Evolutionary conservation across 768 basidiomycete genomes (phyloP).

Genomic region (Strobilomyces dryophilus): DNA sequence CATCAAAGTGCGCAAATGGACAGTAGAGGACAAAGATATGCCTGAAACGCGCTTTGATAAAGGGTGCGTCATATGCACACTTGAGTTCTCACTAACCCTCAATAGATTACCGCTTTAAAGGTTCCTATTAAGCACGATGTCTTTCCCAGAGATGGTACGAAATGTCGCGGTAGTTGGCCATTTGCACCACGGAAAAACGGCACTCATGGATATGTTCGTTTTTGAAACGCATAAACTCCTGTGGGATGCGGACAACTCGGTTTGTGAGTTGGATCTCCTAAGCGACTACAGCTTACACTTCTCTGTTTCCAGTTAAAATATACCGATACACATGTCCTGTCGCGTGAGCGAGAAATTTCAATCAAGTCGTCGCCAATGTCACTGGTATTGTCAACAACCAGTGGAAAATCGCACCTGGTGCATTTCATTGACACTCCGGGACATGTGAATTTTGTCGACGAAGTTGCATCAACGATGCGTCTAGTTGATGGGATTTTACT

Average conservation of each 20-base stretch:
- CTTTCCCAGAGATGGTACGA: constrained; percentile 90
- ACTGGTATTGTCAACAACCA: constrained; percentile 75
- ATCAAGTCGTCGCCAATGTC: constrained; percentile 98
- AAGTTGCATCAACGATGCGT: constrained; percentile 84
- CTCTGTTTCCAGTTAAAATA: constrained; percentile 67
- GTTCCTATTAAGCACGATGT: constrained; percentile 87
- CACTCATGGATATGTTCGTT: constrained; percentile 94
- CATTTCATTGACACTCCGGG: constrained; percentile 97
- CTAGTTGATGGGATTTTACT: constrained; percentile 87
- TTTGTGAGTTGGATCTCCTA: constrained; percentile 36
- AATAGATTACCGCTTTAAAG: constrained; percentile 38
- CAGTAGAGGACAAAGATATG: constrained; percentile 91
- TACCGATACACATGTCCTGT: constrained; percentile 91
- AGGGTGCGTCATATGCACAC: constrained; percentile 51
- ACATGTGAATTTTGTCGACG: constrained; percentile 98
- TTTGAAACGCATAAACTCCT: constrained; percentile 94
- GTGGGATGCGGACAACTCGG: constrained; percentile 90
- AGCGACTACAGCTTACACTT: constrained; percentile 20
- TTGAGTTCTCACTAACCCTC: constrained; percentile 1
- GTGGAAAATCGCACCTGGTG: constrained; percentile 89
- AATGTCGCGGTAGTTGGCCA: constrained; percentile 97
- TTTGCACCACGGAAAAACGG: constrained; percentile 96
- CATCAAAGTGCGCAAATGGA: constrained; percentile 92
- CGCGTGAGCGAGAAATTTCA: constrained; percentile 86
- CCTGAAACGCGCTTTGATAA: constrained; percentile 98